Conservation (phyloP, 495 filamentous ascomycete species). For the Pyrenopolyporus hunteri region DNA sequence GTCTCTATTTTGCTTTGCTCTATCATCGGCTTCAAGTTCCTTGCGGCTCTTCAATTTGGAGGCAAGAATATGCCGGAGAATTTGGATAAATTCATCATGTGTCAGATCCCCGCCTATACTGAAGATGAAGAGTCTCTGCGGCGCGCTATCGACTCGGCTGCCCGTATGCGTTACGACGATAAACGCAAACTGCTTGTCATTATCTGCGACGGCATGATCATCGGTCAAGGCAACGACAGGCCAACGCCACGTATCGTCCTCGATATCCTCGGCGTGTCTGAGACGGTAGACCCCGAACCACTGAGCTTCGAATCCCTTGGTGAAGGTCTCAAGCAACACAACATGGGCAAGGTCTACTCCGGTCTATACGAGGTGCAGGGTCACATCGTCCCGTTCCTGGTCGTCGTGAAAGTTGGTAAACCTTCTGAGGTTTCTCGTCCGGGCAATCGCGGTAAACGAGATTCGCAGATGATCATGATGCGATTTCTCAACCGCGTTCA, state of each 20-base stretch:
- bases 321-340: slow-evolving; percentile 96
- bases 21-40: slow-evolving; percentile 94
- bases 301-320: slow-evolving; percentile 96
- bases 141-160: slow-evolving; percentile 94
- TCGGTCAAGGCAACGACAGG: slow-evolving; percentile 95
- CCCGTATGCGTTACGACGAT: slow-evolving; percentile 96
- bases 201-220: slow-evolving; percentile 99
- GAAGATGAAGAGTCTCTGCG: slow-evolving; percentile 97
- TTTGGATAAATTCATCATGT: slow-evolving; percentile 97
- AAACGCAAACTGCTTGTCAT: slow-evolving; percentile 95
- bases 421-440: slow-evolving; percentile 95
- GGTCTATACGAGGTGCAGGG: slow-evolving; percentile 97
- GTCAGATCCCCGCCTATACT: slow-evolving; percentile 96
- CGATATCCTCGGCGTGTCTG: slow-evolving; percentile 93
- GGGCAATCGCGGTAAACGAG: slow-evolving; percentile 98
- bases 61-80: slow-evolving; percentile 92
- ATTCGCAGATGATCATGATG: slow-evolving; percentile 98
- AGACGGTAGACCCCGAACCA: slow-evolving; percentile 93
- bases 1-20: slow-evolving; percentile 79
- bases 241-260: slow-evolving; percentile 96
- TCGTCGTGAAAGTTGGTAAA: slow-evolving; percentile 96
- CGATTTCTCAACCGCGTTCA: slow-evolving; percentile 98
- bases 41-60: slow-evolving; percentile 93
- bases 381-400: slow-evolving; percentile 96
- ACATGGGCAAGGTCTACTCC: slow-evolving; percentile 99